phyloP scores from a whole-genome alignment of 2,329 filamentous ascomycete genomes.

The Colletotrichum tabaci region DNA sequence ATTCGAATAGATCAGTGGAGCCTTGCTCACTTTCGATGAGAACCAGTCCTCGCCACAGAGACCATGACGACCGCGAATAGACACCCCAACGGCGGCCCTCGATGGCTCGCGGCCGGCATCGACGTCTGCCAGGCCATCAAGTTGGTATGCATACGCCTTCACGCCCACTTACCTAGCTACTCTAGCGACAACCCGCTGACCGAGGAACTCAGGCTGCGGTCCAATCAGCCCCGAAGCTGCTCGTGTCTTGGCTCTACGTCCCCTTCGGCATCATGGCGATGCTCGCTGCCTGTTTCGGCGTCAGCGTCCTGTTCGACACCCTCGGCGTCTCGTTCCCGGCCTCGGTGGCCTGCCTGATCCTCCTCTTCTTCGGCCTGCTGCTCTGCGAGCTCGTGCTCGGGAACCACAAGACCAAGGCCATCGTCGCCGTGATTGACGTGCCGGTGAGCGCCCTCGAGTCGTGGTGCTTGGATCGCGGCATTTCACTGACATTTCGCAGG shows the following conservation, averaged over 20 bases:
- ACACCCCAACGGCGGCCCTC: slow-evolving; percentile 5
- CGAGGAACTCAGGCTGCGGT: not conserved
- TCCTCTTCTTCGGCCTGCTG: slow-evolving; percentile 67
- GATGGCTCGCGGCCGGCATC: slow-evolving; percentile 2
- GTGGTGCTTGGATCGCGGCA: fast-evolving
- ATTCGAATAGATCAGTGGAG: not conserved
- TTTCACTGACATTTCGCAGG: slow-evolving; percentile 53
- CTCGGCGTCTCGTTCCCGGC: slow-evolving; percentile 70
- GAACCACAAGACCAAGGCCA: slow-evolving; percentile 60
- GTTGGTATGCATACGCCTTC: slow-evolving; percentile 19
- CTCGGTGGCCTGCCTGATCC: slow-evolving; percentile 70
- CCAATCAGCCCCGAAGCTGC: slow-evolving; percentile 45
- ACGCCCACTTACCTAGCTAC: no score
- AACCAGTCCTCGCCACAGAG: not conserved
- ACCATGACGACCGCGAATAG: slow-evolving; percentile 22
- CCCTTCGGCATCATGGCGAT: slow-evolving; percentile 60
- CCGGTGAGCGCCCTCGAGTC: slow-evolving; percentile 57
- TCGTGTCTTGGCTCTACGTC: slow-evolving; percentile 65
- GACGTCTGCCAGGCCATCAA: slow-evolving; percentile 28
- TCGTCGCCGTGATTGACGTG: slow-evolving; percentile 67
- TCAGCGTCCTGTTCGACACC: slow-evolving; percentile 60
- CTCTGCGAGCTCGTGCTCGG: slow-evolving; percentile 63
- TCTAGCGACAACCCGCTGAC: no score
- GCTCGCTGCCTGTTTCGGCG: slow-evolving; percentile 59
- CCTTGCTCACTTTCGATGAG: not conserved